Base-by-base conservation (phyloP, 768 basidiomycete genomes). In the Mycena vitilis region DNA sequence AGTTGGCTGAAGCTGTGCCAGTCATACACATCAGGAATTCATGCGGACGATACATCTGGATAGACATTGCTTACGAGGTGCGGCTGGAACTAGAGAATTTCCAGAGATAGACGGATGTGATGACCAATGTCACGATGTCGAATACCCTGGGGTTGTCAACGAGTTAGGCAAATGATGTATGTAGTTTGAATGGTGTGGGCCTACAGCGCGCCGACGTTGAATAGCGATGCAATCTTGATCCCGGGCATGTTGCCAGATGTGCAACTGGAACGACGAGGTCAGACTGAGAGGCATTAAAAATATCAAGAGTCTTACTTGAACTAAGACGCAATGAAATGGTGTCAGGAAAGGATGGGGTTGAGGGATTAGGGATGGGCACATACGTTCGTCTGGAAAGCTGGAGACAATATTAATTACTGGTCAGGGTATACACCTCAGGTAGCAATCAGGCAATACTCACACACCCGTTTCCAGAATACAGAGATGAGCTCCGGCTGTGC, bases 41-140 rank as follows among this genome's bases (percentile, higher is more conserved):
- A 2, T 5, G 30, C 30, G 30, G 30, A 30, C 3, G 30, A 30
- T 30, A 30, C 30, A 30, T 30, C n/a, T n/a, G n/a, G n/a, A n/a
- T n/a, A 30, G 30, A 30, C 30, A 23, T 13, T 2, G 23, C 65
- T 66, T 11, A 66, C 66, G 66, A 58, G 1, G 55, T 16, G 2
- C 66, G 66, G 18, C 66, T 68, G n/a, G 30, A 51, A 16, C 23
- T 68, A 5, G 66, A 68, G 30, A 68, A 68, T 18, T 68, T 68
- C 66, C 66, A 68, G 25, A 63, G 60, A 58, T 68, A 68, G 2
- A 36, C 15, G 3, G 25, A 22, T 25, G 55, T 68, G 15, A 68
- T 61, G 38, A 8, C 22, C 66, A 68, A 51, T 11, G 66, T 25
- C 5, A 61, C 60, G 5, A 58, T 40, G 38, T 68, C 66, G 45